These are phyloP conservation scores for Cokeromyces recurvatus DNA, from an alignment of 371 early-diverging fungal species.

Conservation along the genomic window DNA sequence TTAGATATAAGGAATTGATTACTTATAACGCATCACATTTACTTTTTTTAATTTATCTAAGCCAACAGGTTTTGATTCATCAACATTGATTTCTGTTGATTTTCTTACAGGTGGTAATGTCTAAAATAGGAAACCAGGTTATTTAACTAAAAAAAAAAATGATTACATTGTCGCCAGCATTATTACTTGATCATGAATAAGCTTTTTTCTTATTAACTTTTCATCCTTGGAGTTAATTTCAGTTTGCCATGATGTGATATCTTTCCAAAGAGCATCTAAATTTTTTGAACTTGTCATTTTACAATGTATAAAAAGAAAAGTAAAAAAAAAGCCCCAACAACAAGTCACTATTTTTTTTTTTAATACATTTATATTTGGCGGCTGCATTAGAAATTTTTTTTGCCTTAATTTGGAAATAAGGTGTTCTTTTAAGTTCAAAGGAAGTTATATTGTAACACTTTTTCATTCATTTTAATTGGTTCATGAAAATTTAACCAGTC, in stretches of 20 bases:
- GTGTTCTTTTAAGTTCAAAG: too few species aligned
- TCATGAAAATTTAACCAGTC: too few species aligned
- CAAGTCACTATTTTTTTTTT: too few species aligned
- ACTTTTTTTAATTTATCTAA: constrained; percentile 3
- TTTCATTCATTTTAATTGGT: too few species aligned
- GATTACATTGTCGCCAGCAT: background rate
- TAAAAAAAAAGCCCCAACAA: constrained; percentile 2
- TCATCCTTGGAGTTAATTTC: constrained; percentile 20
- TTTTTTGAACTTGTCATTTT: background rate
- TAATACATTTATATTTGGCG: too few species aligned
- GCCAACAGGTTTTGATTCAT: constrained; percentile 12
- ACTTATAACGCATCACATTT: background rate
- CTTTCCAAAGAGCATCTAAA: constrained; percentile 15
- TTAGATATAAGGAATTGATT: background rate
- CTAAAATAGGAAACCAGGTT: background rate
- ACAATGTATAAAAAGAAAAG: background rate
- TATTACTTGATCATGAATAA: constrained; percentile 19
- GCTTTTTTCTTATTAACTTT: constrained; percentile 11
- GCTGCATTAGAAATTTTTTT: too few species aligned
- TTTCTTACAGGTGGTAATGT: constrained; percentile 7
- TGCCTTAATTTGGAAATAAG: too few species aligned
- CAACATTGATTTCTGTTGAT: constrained; percentile 9
- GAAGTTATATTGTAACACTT: too few species aligned
- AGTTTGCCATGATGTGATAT: constrained; percentile 15
- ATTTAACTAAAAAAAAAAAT: background rate